Percentiles rank a stretch among this genome's conserved stretches.
Evolutionary conservation across 2,329 filamentous ascomycete species (phyloP).

Genomic region (Ambrosiella cleistominuta): DNA sequence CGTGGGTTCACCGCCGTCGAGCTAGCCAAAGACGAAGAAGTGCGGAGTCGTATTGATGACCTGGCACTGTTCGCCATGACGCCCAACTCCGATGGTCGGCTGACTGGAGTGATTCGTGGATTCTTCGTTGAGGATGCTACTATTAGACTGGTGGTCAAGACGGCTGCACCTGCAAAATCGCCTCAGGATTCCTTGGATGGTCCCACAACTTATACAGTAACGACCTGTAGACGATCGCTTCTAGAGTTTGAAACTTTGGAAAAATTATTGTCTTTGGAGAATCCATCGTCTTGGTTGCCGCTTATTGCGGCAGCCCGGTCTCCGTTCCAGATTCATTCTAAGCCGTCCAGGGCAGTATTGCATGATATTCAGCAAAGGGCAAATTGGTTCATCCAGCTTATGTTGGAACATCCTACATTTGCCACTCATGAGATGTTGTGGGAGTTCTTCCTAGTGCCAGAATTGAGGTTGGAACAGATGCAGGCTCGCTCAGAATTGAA

Average conservation of each 20-base stretch:
- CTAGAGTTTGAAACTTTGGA: constrained; percentile 83
- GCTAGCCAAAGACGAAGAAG: constrained; percentile 92
- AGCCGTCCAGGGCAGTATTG: constrained; percentile 71
- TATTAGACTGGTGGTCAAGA: constrained; percentile 83
- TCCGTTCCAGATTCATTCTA: constrained; percentile 83
- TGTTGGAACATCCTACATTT: constrained; percentile 81
- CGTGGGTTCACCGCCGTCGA: constrained; percentile 88
- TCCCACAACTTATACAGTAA: constrained; percentile 74
- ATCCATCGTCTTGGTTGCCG: constrained; percentile 90
- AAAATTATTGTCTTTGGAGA: constrained; percentile 67
- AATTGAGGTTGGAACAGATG: constrained; percentile 80
- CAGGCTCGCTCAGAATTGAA: constrained; percentile 76
- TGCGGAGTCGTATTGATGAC: constrained; percentile 91
- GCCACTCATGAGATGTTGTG: constrained; percentile 92
- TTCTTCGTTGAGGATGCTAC: constrained; percentile 97
- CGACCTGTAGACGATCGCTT: constrained; percentile 76
- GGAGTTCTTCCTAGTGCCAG: constrained; percentile 96
- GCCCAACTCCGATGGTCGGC: constrained; percentile 56
- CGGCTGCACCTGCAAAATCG: constrained; percentile 62
- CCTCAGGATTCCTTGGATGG: constrained; percentile 28
- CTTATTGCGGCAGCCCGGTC: constrained; percentile 59
- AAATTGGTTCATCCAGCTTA: constrained; percentile 72
- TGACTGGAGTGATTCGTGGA: constrained; percentile 81
- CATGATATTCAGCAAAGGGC: constrained; percentile 75
- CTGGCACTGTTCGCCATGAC: constrained; percentile 65